Base-by-base conservation (phyloP, 1,284 basidiomycete species). In the Fomitiporia mediterranea region DNA sequence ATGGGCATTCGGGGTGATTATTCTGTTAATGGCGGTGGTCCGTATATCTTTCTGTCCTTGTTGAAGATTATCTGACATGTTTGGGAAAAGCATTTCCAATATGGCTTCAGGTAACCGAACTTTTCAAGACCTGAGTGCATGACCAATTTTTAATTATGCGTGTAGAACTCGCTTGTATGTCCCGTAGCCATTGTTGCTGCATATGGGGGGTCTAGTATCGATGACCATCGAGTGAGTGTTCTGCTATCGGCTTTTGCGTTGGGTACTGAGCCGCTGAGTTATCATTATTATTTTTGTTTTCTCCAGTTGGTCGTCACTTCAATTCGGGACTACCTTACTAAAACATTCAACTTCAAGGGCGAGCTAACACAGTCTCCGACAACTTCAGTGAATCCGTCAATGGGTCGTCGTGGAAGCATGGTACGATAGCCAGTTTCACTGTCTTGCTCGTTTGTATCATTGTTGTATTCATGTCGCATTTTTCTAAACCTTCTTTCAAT, bases 201-300 rank as follows among this genome's bases (percentile, higher is more conserved):
- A 60, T 91, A 89, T 68, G 89, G 87, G n/a, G 89, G 89, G 25
- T 87, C 86, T 43, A 86, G 84, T 50, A 74, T 80, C 51, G 89
- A 91, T 57, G 89, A 91, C 66, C 89, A 91, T 65, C 78, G 75
- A 60, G 88, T 90, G 61, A 58, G 83, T 71, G 34, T 19, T 25
- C 23, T n/a, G n/a, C n/a, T n/a, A n/a, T n/a, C n/a, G n/a, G 23
- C 19, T 49, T 42, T 19, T 43, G 17, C 1, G 23, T 30, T 35
- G 39, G 27, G 17, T 11, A 43, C 40, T 13, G 27, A 42, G 19
- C 52, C 43, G 11, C 27, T 50, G 56, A n/a, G n/a, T n/a, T n/a
- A 46, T 30, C 51, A 46, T 21, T 40, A n/a, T n/a, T n/a, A n/a
- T n/a, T n/a, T n/a, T n/a, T n/a, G n/a, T n/a, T 38, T 38, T 40